phyloP scores from a whole-genome alignment of 768 basidiomycete species.

The Cystobasidium tubakii region DNA sequence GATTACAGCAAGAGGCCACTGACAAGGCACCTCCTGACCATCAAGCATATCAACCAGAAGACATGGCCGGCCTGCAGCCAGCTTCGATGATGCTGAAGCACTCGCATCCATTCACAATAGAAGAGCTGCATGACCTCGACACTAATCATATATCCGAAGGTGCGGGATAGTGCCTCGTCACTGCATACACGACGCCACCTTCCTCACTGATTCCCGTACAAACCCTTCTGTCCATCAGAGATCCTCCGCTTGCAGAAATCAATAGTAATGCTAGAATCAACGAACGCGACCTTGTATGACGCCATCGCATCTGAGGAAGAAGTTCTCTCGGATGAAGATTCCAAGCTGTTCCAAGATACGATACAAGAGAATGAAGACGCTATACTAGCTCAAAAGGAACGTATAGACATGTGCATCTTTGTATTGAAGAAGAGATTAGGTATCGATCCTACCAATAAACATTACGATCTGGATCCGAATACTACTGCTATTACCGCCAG shows the following conservation, averaged over 20 bases:
- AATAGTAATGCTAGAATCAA: conserved; percentile 5
- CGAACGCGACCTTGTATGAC: neutral
- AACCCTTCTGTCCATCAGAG: neutral
- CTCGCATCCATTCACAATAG: neutral
- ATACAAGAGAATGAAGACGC: conserved; percentile 5
- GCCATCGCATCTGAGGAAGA: neutral
- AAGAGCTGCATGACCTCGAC: conserved; percentile 1
- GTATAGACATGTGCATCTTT: conserved; percentile 7
- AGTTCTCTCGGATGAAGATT: neutral
- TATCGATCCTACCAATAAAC: conserved; percentile 4
- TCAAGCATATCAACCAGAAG: neutral
- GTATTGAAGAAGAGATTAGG: neutral
- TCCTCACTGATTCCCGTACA: neutral
- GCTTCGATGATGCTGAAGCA: neutral
- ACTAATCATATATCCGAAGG: conserved; percentile 3
- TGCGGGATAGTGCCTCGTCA: neutral
- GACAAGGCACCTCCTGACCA: too few relatives aligned
- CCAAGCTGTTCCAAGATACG: neutral
- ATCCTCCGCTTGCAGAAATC: conserved; percentile 2
- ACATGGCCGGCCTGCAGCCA: neutral
- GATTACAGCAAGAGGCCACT: too few relatives aligned
- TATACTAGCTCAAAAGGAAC: conserved; percentile 12
- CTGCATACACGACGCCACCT: neutral
- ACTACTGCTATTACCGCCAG: conserved; percentile 1
- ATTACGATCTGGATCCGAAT: conserved; percentile 6